phyloP scores from a whole-genome alignment of 2,329 filamentous ascomycete species.

The Colletotrichum ledebouriae region DNA sequence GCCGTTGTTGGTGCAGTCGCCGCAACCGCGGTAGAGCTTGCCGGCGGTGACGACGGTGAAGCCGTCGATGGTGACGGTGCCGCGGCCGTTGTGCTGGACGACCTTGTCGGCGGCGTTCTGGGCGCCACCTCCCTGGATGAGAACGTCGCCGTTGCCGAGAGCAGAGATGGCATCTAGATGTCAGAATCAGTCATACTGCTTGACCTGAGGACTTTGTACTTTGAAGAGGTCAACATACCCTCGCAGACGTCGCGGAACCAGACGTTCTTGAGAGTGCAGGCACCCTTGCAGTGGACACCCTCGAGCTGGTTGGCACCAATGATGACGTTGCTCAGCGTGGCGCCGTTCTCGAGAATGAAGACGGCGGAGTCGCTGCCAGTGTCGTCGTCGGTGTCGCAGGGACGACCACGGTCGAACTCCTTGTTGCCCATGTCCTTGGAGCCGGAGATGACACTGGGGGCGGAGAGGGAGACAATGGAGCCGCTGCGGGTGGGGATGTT shows the following conservation, averaged over 20 bases:
- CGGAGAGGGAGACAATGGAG: conserved; percentile 44
- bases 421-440: conserved; percentile 43
- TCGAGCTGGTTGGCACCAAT: conserved; percentile 65
- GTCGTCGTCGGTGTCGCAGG: conserved; percentile 43
- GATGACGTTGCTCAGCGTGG: conserved; percentile 65
- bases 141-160: conserved; percentile 37
- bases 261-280: conserved; percentile 57
- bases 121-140: conserved; percentile 51
- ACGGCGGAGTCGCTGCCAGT: conserved; percentile 54
- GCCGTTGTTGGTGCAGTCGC: conserved; percentile 54
- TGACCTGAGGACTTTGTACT: rapidly evolving
- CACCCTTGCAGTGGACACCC: conserved; percentile 64
- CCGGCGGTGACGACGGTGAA: conserved; percentile 57
- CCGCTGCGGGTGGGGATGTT: conserved; percentile 46
- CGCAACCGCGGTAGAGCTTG: conserved; percentile 60
- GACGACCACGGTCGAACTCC: conserved; percentile 44
- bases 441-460: conserved; percentile 42
- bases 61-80: conserved; percentile 48
- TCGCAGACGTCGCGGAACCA: conserved; percentile 58
- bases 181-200: rapidly evolving
- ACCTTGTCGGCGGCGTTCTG: conserved; percentile 51
- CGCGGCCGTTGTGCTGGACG: conserved; percentile 52
- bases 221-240: conserved; percentile 32
- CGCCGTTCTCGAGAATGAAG: conserved; percentile 65
- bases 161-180: conserved; percentile 34